These are phyloP conservation scores for Telfairia occidentalis DNA, from an alignment of 331 rosid genomes.

Conservation along the genomic window DNA sequence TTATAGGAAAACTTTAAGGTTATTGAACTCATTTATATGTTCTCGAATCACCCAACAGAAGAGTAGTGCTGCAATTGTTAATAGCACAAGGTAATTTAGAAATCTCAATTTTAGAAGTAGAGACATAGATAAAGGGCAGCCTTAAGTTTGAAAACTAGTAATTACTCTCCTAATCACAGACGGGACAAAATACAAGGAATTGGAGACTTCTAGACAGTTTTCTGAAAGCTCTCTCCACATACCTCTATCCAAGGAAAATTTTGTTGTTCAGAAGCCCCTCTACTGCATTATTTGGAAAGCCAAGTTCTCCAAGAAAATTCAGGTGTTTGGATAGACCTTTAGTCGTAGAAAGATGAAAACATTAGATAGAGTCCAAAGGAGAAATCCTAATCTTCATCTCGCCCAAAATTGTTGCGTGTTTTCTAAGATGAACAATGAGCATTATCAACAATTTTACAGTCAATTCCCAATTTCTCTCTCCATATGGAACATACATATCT, in stretches of 20 bases:
- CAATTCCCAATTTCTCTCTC: not conserved
- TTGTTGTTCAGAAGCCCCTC: too few relatives aligned
- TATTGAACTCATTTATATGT: not conserved
- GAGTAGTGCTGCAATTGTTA: not conserved
- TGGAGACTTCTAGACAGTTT: not conserved
- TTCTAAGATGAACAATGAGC: too few relatives aligned
- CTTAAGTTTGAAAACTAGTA: not conserved
- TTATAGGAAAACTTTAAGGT: not conserved
- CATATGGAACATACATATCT: not conserved
- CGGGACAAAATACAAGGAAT: not conserved
- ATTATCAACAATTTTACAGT: not conserved
- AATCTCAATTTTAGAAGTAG: not conserved
- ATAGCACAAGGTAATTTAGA: not conserved
- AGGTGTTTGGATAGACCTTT: too few relatives aligned
- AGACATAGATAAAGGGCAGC: not conserved
- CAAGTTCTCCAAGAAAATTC: too few relatives aligned
- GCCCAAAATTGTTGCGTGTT: too few relatives aligned
- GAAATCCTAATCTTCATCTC: too few relatives aligned
- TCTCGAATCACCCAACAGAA: not conserved
- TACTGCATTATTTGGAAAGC: too few relatives aligned
- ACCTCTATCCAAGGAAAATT: too few relatives aligned
- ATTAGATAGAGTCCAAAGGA: too few relatives aligned
- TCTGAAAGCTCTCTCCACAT: not conserved
- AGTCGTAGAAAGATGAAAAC: too few relatives aligned
- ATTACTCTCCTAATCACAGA: not conserved